Evolutionary conservation across 179 eudicot species (phyloP).

Genomic region (Spinacia oleracea): DNA sequence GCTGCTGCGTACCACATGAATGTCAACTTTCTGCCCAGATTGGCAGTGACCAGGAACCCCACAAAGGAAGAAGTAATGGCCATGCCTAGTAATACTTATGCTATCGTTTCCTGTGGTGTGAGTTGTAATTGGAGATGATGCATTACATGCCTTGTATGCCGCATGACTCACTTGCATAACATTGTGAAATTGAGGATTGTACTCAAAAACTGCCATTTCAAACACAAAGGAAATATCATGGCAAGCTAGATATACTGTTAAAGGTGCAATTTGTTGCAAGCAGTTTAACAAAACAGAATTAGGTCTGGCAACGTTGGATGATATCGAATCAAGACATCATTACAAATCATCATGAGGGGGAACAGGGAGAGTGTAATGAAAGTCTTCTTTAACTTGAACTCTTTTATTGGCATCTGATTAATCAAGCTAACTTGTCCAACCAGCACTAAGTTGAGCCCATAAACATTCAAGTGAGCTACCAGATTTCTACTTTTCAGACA

Average conservation of each 20-base stretch:
- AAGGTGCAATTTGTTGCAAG: neutral
- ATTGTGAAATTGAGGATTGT: slow-evolving; percentile 85
- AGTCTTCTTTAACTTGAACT: neutral
- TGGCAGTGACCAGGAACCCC: slow-evolving; percentile 97
- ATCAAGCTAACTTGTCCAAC: neutral
- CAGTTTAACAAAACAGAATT: neutral
- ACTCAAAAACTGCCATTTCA: slow-evolving; percentile 56
- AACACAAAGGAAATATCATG: neutral
- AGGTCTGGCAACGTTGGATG: neutral
- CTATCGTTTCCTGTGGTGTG: slow-evolving; percentile 84
- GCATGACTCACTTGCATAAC: slow-evolving; percentile 85
- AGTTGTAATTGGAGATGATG: slow-evolving; percentile 67
- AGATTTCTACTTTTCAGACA: neutral
- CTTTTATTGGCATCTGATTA: neutral
- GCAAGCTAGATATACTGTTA: too few relatives aligned
- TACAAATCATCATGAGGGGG: neutral
- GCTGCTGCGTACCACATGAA: slow-evolving; percentile 45
- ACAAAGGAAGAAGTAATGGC: slow-evolving; percentile 88
- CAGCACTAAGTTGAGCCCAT: slow-evolving; percentile 2
- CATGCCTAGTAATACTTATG: slow-evolving; percentile 52
- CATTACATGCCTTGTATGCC: slow-evolving; percentile 66
- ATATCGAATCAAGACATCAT: neutral
- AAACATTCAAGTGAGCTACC: neutral
- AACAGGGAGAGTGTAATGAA: neutral
- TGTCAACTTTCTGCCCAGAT: slow-evolving; percentile 85